phyloP scores from a whole-genome alignment of 805 yeast genomes.

The Ascoidea tarda region DNA sequence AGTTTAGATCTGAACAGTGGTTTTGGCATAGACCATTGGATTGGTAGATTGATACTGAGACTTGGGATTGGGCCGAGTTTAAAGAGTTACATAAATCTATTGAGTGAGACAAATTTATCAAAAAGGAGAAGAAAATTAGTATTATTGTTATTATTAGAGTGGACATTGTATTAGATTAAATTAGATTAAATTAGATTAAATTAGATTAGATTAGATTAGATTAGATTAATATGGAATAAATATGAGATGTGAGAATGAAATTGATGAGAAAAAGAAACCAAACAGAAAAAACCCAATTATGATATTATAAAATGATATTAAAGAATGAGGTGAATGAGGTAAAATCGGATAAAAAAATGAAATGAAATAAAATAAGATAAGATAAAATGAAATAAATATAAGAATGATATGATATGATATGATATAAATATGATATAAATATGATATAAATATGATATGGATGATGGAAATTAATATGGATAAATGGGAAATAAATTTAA shows the following conservation, averaged over 20 bases:
- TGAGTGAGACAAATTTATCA: neutral
- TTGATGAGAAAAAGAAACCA: neutral
- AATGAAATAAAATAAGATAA: no score
- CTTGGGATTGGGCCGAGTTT: conserved; percentile 15
- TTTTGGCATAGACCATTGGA: conserved; percentile 30
- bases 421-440: no score
- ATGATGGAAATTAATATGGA: no score
- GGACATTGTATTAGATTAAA: neutral
- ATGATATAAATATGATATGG: neutral
- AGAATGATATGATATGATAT: neutral
- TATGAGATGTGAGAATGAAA: neutral
- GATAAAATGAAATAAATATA: neutral
- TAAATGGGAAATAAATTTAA: neutral
- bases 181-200: no score
- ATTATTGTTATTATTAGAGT: no score
- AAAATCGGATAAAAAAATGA: neutral
- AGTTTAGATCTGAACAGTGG: conserved; percentile 21
- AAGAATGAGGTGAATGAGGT: no score
- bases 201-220: neutral
- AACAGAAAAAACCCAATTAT: neutral
- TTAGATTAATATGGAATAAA: neutral
- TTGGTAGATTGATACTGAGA: conserved; percentile 15
- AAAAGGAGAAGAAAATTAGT: neutral
- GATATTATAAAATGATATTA: neutral
- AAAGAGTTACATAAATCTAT: neutral